phyloP scores from a whole-genome alignment of 2,329 filamentous ascomycete species.

The Arachnomyces sp. region DNA sequence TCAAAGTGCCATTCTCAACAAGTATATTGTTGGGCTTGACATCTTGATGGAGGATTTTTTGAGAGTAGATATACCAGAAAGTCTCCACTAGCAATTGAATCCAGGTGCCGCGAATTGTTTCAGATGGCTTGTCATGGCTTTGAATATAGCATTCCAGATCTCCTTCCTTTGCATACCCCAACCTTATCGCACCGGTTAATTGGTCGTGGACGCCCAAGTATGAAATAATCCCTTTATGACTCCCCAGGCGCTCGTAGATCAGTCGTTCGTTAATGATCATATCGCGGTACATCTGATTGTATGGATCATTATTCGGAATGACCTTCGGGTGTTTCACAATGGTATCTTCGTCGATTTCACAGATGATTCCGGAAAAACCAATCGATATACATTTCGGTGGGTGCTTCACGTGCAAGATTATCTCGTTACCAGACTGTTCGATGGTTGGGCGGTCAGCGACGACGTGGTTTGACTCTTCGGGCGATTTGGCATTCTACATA shows the following conservation, averaged over 20 bases:
- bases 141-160: constrained; percentile 10
- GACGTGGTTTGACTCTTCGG: no score
- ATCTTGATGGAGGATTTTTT: constrained; percentile 12
- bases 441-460: no score
- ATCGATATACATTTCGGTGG: constrained; percentile 9
- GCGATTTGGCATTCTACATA: no score
- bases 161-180: constrained; percentile 11
- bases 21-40: constrained; percentile 13
- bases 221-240: constrained; percentile 11
- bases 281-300: constrained; percentile 7
- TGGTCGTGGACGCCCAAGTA: constrained; percentile 9
- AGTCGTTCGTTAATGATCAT: constrained; percentile 6
- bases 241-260: constrained; percentile 15
- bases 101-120: constrained; percentile 7
- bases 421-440: no score
- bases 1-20: constrained; percentile 5
- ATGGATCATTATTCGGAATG: constrained; percentile 2
- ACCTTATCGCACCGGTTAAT: constrained; percentile 11
- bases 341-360: constrained; percentile 5
- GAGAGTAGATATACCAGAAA: constrained; percentile 11
- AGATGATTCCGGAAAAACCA: constrained; percentile 8
- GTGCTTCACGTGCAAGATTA: no score
- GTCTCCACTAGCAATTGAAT: constrained; percentile 8
- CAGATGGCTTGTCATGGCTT: constrained; percentile 8
- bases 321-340: constrained; percentile 11